These are phyloP conservation scores for Mortierella polycephala DNA, from an alignment of 371 early-diverging fungal species.

Conservation along the genomic window DNA sequence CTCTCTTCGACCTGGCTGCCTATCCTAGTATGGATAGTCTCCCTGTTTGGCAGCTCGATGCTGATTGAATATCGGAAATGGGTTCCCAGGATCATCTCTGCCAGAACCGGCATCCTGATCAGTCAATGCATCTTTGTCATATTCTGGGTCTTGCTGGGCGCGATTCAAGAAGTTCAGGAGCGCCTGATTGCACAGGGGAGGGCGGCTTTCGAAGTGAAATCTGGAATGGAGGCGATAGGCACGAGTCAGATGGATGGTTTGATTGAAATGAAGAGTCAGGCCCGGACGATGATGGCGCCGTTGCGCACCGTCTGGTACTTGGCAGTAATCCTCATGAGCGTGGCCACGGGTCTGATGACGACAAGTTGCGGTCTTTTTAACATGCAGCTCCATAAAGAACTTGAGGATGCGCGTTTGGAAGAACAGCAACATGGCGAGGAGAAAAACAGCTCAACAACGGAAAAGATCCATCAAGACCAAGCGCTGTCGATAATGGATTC, in stretches of 20 bases:
- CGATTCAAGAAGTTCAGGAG: slow-evolving; percentile 39
- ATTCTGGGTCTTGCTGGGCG: slow-evolving; percentile 33
- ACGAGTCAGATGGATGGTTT: background rate
- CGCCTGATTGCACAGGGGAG: slow-evolving; percentile 2
- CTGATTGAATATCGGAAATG: slow-evolving; percentile 16
- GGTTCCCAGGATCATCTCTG: slow-evolving; percentile 23
- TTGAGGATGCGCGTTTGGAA: slow-evolving; percentile 2
- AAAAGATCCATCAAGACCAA: slow-evolving; percentile 1
- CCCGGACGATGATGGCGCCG: slow-evolving; percentile 14
- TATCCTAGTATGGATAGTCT: slow-evolving; percentile 13
- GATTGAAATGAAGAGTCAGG: slow-evolving; percentile 2
- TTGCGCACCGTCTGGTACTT: slow-evolving; percentile 23
- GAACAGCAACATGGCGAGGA: background rate
- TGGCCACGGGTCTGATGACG: slow-evolving; percentile 35
- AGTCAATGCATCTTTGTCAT: slow-evolving; percentile 31
- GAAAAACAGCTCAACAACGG: background rate
- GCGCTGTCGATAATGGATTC: background rate
- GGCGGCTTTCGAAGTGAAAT: background rate
- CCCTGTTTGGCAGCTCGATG: slow-evolving; percentile 8
- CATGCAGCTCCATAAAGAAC: slow-evolving; percentile 5
- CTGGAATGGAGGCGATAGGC: slow-evolving; percentile 1
- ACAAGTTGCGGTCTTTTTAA: slow-evolving; percentile 23
- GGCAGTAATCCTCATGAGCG: slow-evolving; percentile 21
- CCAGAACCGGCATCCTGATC: slow-evolving; percentile 22
- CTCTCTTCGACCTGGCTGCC: slow-evolving; percentile 31